These are phyloP conservation scores for Yarrowia galli DNA, from an alignment of 1,139 yeast species.

Conservation along the genomic window DNA sequence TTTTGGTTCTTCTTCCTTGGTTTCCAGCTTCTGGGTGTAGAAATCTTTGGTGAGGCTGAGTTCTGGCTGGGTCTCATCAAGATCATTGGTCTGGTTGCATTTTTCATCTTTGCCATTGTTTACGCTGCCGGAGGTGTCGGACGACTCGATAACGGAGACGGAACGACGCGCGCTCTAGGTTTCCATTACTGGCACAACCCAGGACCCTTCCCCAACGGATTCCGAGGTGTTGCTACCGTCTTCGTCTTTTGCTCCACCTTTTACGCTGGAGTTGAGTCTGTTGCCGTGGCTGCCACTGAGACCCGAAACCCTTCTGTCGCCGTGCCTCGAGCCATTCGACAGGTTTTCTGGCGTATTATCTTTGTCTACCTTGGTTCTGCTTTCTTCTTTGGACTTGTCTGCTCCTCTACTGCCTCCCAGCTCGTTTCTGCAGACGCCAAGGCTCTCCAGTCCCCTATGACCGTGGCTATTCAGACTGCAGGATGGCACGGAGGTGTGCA, in stretches of 20 bases:
- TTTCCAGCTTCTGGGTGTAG: conserved; percentile 65
- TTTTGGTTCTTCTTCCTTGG: conserved; percentile 63
- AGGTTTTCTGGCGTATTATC: conserved; percentile 80
- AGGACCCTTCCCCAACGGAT: conserved; percentile 74
- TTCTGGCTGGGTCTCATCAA: conserved; percentile 68
- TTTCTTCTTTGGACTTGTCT: conserved; percentile 81
- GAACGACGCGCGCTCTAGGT: conserved; percentile 48
- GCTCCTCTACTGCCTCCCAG: conserved; percentile 74
- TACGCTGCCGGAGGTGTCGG: conserved; percentile 69
- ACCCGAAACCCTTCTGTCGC: conserved; percentile 80
- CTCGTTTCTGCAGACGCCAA: conserved; percentile 52
- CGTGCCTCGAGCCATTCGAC: conserved; percentile 84
- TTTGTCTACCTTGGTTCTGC: conserved; percentile 81
- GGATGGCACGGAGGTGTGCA: conserved; percentile 75
- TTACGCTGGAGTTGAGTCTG: conserved; percentile 81
- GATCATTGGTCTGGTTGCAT: conserved; percentile 62
- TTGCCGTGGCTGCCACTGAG: conserved; percentile 91
- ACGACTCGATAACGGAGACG: conserved; percentile 39
- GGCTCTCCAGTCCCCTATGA: conserved; percentile 74
- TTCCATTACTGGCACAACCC: conserved; percentile 87
- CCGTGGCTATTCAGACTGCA: conserved; percentile 71
- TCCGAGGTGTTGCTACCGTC: conserved; percentile 71
- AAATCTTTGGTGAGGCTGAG: conserved; percentile 71
- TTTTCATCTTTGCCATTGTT: conserved; percentile 64
- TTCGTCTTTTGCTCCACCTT: conserved; percentile 73